Evolutionary conservation across 768 basidiomycete species (phyloP).

Genomic region (Pulveroboletus sp.): DNA sequence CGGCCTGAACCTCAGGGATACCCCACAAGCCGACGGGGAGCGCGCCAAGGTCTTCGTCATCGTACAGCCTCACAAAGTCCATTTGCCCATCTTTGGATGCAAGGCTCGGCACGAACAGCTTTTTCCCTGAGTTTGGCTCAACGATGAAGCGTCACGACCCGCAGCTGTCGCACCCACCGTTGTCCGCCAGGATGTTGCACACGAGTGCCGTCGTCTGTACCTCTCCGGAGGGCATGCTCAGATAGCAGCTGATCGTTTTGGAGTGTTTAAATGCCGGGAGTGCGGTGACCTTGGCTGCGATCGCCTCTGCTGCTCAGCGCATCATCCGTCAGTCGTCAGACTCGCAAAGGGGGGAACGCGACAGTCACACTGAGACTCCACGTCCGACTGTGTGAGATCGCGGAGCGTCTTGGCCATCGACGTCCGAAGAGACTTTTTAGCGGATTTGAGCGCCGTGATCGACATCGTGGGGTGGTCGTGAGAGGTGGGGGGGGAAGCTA

Average conservation of each 20-base stretch:
- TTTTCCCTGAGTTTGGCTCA: slow-evolving; percentile 44
- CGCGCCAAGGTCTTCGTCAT: slow-evolving; percentile 49
- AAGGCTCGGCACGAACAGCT: slow-evolving; percentile 67
- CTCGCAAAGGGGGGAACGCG: neutral
- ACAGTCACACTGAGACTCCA: slow-evolving; percentile 58
- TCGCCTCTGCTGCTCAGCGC: slow-evolving; percentile 24
- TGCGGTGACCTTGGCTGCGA: slow-evolving; percentile 44
- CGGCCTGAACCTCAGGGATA: slow-evolving; percentile 58
- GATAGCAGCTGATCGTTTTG: slow-evolving; percentile 62
- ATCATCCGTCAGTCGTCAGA: slow-evolving; percentile 2
- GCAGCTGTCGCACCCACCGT: slow-evolving; percentile 49
- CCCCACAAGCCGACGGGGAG: slow-evolving; percentile 68
- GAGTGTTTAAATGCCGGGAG: slow-evolving; percentile 48
- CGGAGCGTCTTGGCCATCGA: slow-evolving; percentile 42
- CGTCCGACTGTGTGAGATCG: slow-evolving; percentile 37
- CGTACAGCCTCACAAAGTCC: slow-evolving; percentile 63
- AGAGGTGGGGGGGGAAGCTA: neutral
- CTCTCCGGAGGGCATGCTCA: slow-evolving; percentile 76
- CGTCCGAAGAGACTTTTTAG: slow-evolving; percentile 57
- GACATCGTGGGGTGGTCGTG: slow-evolving; percentile 16
- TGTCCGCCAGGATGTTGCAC: slow-evolving; percentile 43
- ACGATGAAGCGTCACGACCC: neutral
- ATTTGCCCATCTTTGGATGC: slow-evolving; percentile 43
- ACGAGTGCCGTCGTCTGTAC: slow-evolving; percentile 54
- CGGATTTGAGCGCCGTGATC: slow-evolving; percentile 24